Percentiles rank a stretch among this genome's conserved stretches.
Conservation (phyloP, 352 stramenopile genomes). For the Stramenopiles sp. region DNA sequence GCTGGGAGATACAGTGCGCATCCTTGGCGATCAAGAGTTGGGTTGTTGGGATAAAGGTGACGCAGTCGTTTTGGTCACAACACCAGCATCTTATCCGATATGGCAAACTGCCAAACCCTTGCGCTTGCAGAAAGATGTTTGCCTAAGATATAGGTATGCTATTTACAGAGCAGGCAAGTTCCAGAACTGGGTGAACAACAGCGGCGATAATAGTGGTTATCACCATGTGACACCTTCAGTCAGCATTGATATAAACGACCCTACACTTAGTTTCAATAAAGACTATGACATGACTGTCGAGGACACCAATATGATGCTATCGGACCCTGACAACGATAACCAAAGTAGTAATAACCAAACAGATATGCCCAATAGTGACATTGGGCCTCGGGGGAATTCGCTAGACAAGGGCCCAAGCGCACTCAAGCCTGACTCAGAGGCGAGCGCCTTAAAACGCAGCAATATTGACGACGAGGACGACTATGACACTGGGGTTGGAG, state of each 20-base stretch:
- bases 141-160: slow-evolving; percentile 67
- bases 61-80: slow-evolving; percentile 79
- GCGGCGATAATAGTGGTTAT: slow-evolving; percentile 39
- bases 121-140: slow-evolving; percentile 55
- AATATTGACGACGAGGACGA: slow-evolving; percentile 18
- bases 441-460: slow-evolving; percentile 21
- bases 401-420: no score
- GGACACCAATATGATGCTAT: slow-evolving; percentile 24
- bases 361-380: background rate
- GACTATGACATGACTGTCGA: slow-evolving; percentile 50
- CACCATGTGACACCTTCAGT: no score
- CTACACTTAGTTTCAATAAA: no score
- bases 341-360: slow-evolving; percentile 26
- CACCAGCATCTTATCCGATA: slow-evolving; percentile 78
- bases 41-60: slow-evolving; percentile 29
- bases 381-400: background rate
- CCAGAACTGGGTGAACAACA: slow-evolving; percentile 50
- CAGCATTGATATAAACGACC: no score
- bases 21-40: background rate
- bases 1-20: slow-evolving; percentile 12
- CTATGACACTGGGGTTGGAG: slow-evolving; percentile 9
- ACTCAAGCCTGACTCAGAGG: slow-evolving; percentile 20
- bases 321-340: slow-evolving; percentile 37
- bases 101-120: slow-evolving; percentile 81
- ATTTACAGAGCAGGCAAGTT: slow-evolving; percentile 57